Base-by-base conservation (phyloP, 73 alveolate genomes). In the Symbiodinium natans region DNA sequence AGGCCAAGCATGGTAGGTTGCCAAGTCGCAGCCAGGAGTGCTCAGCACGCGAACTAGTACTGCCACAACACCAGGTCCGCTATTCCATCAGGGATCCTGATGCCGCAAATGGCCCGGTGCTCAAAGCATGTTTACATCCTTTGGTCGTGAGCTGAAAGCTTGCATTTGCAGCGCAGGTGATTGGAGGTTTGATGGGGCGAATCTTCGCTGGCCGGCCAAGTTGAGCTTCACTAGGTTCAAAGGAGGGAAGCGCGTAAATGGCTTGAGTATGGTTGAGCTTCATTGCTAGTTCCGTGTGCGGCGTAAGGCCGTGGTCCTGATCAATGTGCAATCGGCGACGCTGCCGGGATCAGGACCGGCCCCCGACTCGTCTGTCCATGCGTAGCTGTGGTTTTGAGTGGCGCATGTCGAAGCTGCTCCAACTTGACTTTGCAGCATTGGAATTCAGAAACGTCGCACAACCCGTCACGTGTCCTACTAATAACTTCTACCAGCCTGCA, bases 61-160 rank as follows among this genome's bases (percentile, higher is more conserved):
- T n/a, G n/a, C n/a, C n/a, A n/a, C n/a, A n/a, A n/a, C n/a, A n/a
- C 41, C 41, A 86, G 94, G 96, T 92, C 98, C 13, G 98, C 98
- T 8, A n/a, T 92, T 31, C 98, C 98, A 10, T 92, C 98, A 23
- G 98, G 98, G n/a, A 86, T 75, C 9, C 90, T 92, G 36, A 71
- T 92, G 98, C 98, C 98, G 7, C 98, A 92, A 40, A 71, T 92
- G 98, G 90, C 46, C n/a, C 80, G n/a, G 25, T 7, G 86, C 73
- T 23, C 48, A 52, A 10, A 33, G 54, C 29, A 38, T 54, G 29
- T 80, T 27, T 19, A 38, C 8, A 9, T 75, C 15, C 33, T 77
- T 7, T 31, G n/a, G 2, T 33, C 5, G 9, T n/a, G 13, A 77
- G 31, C 43, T 77, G 39, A 36, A 77, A 36, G 10, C n/a, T 33